Evolutionary conservation across 495 filamentous ascomycete species (phyloP), one percentile per base, ranked within the genome.

Genomic region (Sporormia fimetaria): DNA sequence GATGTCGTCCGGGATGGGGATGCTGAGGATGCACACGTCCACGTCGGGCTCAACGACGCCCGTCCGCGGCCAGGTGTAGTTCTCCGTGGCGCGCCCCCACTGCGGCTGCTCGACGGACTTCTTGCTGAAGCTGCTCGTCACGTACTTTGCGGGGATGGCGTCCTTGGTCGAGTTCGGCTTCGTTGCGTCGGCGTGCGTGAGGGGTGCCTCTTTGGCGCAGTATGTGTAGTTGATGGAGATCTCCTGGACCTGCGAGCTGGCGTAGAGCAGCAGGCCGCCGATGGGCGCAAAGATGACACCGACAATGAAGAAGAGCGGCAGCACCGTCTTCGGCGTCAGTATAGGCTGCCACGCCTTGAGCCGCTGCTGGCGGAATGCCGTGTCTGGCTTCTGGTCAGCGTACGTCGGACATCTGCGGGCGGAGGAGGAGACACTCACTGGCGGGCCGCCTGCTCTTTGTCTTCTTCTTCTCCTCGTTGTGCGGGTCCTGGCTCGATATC

Each of bases 271-370:
- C 29, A 87, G 65, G 33, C 85, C 87, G 22, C 87, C 87, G 25
- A 94, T 81, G 3, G 87, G 82, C 11, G 83, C 85, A 59, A 92
- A 88, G 53, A 94, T 78, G 36, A 90, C 67, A 27, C 87, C 86
- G 38, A 93, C 69, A 24, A 74, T 70, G 58, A 93, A 88, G 63
- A 94, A 92, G 37, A 94, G 70, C 30, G 87, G 87, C 9, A 94
- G 69, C 18, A 93, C 87, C 33, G 83, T 94, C 59, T 87, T 92
- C 0, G 87, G 87, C 3, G 87, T 94, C 26, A 94, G 70, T 58
- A 94, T 94, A 6, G 87, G 86, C 78, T 94, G 87, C 87, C 87
- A 94, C 61, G 87, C 87, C 63, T 93, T 92, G 54, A 94, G 57
- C 55, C 87, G 74, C 54, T 94, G 87, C 57, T 93, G 87, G 42